Conservation (phyloP, 352 stramenopile species). For the Phytophthora pluvialis region DNA sequence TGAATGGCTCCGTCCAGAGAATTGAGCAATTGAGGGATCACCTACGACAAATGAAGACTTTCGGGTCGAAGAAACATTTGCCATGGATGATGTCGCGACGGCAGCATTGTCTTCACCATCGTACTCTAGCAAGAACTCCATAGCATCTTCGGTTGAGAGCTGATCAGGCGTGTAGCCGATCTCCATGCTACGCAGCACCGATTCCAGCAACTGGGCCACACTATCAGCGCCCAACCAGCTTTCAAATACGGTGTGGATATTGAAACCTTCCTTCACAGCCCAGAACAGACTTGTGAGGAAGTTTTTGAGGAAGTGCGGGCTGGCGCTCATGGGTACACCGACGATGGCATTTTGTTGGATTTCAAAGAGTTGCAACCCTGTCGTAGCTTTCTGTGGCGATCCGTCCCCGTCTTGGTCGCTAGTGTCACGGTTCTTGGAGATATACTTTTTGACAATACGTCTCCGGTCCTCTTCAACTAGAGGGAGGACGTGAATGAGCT, state of each 20-base stretch:
- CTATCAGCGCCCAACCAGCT: constrained; percentile 68
- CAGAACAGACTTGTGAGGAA: constrained; percentile 65
- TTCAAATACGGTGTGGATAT: constrained; percentile 71
- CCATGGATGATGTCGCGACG: constrained; percentile 6
- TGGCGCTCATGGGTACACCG: constrained; percentile 55
- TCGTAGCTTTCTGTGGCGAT: constrained; percentile 1
- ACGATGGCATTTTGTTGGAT: constrained; percentile 80
- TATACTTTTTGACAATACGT: constrained; percentile 69
- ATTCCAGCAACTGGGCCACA: constrained; percentile 60
- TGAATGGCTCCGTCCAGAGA: constrained; percentile 17
- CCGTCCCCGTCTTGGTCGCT: constrained; percentile 16
- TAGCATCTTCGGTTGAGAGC: constrained; percentile 53
- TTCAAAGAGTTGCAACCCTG: constrained; percentile 70
- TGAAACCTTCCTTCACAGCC: constrained; percentile 77
- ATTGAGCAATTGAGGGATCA: constrained; percentile 1
- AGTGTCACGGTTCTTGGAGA: constrained; percentile 40
- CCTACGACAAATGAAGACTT: constrained; percentile 9
- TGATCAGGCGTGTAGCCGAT: constrained; percentile 55
- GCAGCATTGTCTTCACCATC: constrained; percentile 8
- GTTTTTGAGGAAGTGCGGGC: constrained; percentile 71
- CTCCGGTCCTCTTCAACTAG: constrained; percentile 68
- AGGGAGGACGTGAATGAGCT: constrained; percentile 60
- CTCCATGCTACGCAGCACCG: constrained; percentile 77
- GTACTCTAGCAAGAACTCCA: constrained; percentile 70
- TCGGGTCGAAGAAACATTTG: constrained; percentile 12